Evolutionary conservation across 1,284 basidiomycete species (phyloP), one percentile per base, ranked within the genome.

Genomic region (Cutaneotrichosporon spelunceum): DNA sequence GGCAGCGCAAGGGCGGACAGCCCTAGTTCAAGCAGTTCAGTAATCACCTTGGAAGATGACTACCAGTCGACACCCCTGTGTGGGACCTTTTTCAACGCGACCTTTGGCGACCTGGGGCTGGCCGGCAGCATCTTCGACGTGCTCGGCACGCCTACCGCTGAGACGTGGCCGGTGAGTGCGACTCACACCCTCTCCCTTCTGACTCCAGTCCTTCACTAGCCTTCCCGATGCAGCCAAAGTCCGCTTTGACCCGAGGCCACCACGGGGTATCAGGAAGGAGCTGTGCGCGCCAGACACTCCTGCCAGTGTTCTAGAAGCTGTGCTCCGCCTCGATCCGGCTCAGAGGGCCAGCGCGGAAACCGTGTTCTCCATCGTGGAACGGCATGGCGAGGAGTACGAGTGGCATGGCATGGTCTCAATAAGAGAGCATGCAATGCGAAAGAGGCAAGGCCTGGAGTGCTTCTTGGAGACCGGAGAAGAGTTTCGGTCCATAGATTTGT

Each of bases 91-190:
- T 77, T 76, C 60, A 65, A 73, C 39, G 64, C 60, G 16, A 57
- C 63, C 0, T 72, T 66, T 33, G 77, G 77, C 14, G 73, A 76
- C 33, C 58, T 79, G 26, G 77, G 76, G 11, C 62, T 78, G 9
- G 71, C 71, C 7, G 74, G 65, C 1, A 73, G 70, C 61, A 75
- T 79, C 16, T 79, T 78, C 59, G 62, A 63, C 2, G 27, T 73
- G 0, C 49, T 67, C 8, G 77, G 77, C 2, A 70, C 68, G 4
- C 77, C 77, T 0, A 71, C 61, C 0, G 4, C n/a, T 0, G 45
- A 63, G 8, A 64, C 61, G 1, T 79, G 77, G 77, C 72, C 71
- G 7, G 77, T 78, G 55, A 60, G 70, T 71, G n/a, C n/a, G n/a
- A n/a, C 0, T 39, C 21, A 6, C 14, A 5, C 42, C 5, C 21